Conservation (phyloP, 148 eudicot genomes). For the Rhododendron ferrugineum region DNA sequence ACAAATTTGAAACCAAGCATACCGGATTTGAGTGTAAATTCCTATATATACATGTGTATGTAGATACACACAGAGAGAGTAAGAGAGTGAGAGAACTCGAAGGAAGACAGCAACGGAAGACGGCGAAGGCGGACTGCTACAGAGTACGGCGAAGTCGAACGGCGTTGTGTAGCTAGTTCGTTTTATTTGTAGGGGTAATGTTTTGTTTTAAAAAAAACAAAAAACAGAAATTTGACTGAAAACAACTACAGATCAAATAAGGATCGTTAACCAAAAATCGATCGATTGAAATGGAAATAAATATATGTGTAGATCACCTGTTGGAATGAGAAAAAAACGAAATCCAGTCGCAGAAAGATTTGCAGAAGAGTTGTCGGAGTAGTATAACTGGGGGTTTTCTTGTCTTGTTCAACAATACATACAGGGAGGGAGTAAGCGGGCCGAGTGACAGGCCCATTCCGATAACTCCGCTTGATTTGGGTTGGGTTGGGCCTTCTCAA, state of each 20-base stretch:
- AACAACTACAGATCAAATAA: neutral
- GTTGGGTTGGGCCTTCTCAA: neutral
- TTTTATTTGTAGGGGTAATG: no score
- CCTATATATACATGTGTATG: no score
- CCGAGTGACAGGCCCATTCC: neutral
- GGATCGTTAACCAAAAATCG: neutral
- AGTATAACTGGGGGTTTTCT: neutral
- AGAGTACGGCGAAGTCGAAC: no score
- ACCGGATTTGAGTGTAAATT: no score
- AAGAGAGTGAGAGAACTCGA: no score
- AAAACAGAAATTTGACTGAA: no score
- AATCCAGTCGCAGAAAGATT: neutral
- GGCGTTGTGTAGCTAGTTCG: no score
- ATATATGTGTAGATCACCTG: neutral
- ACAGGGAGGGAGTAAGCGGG: neutral
- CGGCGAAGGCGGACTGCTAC: no score
- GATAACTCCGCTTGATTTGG: neutral
- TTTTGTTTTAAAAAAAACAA: no score
- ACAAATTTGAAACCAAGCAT: no score
- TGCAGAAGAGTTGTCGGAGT: neutral
- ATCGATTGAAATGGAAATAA: neutral
- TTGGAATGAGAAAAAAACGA: neutral
- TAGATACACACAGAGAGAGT: no score
- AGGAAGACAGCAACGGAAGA: no score
- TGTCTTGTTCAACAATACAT: neutral